Percentiles rank a stretch among this genome's conserved stretches.
These are phyloP conservation scores for Scenedesmus sp. DNA, from an alignment of 163 green algal genomes.

Conservation along the genomic window DNA sequence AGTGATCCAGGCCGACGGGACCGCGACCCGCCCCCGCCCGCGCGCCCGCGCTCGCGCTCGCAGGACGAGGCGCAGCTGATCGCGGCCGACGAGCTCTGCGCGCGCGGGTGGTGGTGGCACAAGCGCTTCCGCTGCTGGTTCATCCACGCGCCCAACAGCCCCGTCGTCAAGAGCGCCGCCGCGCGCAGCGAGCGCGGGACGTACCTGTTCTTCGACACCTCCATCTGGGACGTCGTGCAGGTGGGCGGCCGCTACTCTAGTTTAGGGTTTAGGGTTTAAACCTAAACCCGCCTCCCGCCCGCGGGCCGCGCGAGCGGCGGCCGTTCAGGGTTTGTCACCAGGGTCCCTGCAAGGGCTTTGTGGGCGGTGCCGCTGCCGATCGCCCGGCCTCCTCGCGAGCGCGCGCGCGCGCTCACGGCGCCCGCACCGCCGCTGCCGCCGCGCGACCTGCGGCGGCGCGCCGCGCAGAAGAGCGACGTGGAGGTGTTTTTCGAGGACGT, in stretches of 20 bases:
- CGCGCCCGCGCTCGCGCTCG: background rate
- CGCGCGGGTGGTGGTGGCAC: conserved; percentile 86
- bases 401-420: too few species aligned
- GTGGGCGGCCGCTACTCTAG: too few species aligned
- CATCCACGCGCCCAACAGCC: conserved; percentile 78
- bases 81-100: conserved; percentile 90
- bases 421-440: background rate
- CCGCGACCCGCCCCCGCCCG: background rate
- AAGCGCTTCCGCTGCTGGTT: conserved; percentile 88
- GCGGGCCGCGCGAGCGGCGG: too few species aligned
- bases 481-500: conserved; percentile 82
- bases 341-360: too few species aligned
- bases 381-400: background rate
- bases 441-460: background rate
- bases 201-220: conserved; percentile 94
- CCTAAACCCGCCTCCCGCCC: too few species aligned
- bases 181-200: conserved; percentile 84
- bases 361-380: background rate
- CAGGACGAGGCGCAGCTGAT: conserved; percentile 83
- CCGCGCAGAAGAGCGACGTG: conserved; percentile 58
- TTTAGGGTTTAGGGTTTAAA: too few species aligned
- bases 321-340: too few species aligned
- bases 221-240: conserved; percentile 86
- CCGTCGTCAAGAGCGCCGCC: conserved; percentile 56
- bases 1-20: background rate